phyloP scores from a whole-genome alignment of 768 basidiomycete species.

The Boletus speciosus region DNA sequence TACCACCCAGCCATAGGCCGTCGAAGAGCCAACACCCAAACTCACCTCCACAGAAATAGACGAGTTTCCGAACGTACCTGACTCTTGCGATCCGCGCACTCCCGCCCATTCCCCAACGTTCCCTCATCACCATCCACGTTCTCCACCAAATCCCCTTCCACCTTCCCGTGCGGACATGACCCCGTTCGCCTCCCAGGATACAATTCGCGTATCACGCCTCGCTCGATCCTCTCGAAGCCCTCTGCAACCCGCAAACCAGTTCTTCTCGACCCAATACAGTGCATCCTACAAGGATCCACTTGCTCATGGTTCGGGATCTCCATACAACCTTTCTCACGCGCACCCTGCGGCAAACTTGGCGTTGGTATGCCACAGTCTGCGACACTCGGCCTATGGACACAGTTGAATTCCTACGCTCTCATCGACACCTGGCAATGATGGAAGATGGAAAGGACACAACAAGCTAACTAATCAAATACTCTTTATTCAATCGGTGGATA shows the following conservation, averaged over 20 bases:
- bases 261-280: slow-evolving; percentile 8
- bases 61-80: slow-evolving; percentile 10
- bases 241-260: slow-evolving; percentile 27
- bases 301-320: neutral
- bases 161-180: slow-evolving; percentile 38
- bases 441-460: slow-evolving; percentile 3
- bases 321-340: slow-evolving; percentile 1
- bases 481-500: slow-evolving; percentile 16
- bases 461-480: slow-evolving; percentile 12
- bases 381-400: slow-evolving; percentile 8
- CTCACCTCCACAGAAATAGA: slow-evolving; percentile 18
- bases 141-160: slow-evolving; percentile 4
- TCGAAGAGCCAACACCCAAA: slow-evolving; percentile 32
- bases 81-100: slow-evolving; percentile 5
- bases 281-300: slow-evolving; percentile 12
- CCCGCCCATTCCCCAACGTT: slow-evolving; percentile 8
- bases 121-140: neutral
- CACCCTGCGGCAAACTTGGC: slow-evolving; percentile 11
- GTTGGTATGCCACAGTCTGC: slow-evolving; percentile 12
- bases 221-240: slow-evolving; percentile 19
- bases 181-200: slow-evolving; percentile 36
- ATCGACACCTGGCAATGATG: neutral
- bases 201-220: slow-evolving; percentile 36
- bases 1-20: slow-evolving; percentile 6
- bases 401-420: slow-evolving; percentile 2